phyloP scores from a whole-genome alignment of 768 basidiomycete genomes.

The Dentipellis sp. region DNA sequence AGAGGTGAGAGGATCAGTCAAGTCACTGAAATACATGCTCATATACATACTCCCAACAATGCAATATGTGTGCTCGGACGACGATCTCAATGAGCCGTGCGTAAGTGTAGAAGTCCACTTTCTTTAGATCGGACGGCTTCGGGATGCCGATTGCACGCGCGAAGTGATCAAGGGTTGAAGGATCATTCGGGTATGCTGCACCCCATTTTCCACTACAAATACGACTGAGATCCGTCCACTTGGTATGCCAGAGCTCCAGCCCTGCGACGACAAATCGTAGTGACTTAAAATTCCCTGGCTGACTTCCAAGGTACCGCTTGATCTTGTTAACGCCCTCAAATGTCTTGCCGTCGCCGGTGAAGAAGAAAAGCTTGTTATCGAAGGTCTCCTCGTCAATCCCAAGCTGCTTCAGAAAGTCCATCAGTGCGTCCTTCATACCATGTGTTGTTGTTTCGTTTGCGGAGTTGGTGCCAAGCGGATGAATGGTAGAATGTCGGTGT shows the following conservation, averaged over 20 bases:
- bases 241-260: not conserved
- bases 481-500: not conserved
- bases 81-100: too few species aligned
- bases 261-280: not conserved
- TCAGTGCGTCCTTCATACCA: constrained; percentile 5
- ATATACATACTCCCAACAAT: too few species aligned
- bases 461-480: constrained; percentile 6
- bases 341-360: constrained; percentile 9
- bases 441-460: not conserved
- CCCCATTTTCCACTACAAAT: too few species aligned
- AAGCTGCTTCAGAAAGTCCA: constrained; percentile 7
- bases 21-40: too few species aligned
- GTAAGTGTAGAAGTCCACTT: too few species aligned
- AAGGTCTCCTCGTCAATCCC: not conserved
- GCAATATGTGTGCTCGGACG: too few species aligned
- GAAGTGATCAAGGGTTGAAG: too few species aligned
- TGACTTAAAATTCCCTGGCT: not conserved
- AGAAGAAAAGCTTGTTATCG: not conserved
- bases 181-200: too few species aligned
- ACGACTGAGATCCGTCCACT: too few species aligned
- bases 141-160: too few species aligned
- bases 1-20: too few species aligned
- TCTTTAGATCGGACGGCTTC: too few species aligned
- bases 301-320: not conserved
- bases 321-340: constrained; percentile 3